Evolutionary conservation across 805 yeast species (phyloP).

Genomic region (Yarrowia osloensis): DNA sequence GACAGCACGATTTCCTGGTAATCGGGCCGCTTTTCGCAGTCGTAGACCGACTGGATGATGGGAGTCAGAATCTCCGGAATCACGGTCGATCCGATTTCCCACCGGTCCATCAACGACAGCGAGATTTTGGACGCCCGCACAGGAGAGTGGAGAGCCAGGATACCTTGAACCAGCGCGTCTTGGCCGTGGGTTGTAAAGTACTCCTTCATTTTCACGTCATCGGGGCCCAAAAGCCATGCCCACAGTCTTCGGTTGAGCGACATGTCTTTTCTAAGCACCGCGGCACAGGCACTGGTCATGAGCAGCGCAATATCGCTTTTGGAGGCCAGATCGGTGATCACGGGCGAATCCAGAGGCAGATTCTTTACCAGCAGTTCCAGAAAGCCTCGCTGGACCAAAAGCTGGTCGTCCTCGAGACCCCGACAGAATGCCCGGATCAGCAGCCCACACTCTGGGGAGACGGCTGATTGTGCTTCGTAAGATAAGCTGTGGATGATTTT

Average conservation of each 20-base stretch:
- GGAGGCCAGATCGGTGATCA: conserved; percentile 52
- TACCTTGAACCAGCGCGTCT: conserved; percentile 52
- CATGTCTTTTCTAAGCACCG: conserved; percentile 85
- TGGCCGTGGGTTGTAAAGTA: conserved; percentile 66
- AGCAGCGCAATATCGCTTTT: conserved; percentile 58
- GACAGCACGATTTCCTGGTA: conserved; percentile 55
- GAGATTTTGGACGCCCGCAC: conserved; percentile 52
- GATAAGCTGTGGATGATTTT: conserved; percentile 22
- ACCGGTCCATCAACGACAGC: conserved; percentile 78
- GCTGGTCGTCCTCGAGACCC: conserved; percentile 65
- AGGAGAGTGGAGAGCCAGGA: conserved; percentile 49
- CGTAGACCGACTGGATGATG: conserved; percentile 53
- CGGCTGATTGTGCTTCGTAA: conserved; percentile 59
- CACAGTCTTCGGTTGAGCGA: conserved; percentile 90
- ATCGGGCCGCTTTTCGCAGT: conserved; percentile 25
- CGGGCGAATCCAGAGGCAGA: conserved; percentile 63
- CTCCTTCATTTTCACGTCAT: conserved; percentile 49
- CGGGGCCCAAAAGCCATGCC: conserved; percentile 92
- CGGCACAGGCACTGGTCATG: conserved; percentile 62
- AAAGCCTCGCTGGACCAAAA: conserved; percentile 83
- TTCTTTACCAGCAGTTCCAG: conserved; percentile 74
- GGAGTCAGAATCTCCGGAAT: conserved; percentile 73
- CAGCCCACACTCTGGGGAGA: conserved; percentile 78
- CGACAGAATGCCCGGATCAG: conserved; percentile 70
- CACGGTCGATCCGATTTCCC: conserved; percentile 85